Base-by-base conservation (phyloP, 2,329 filamentous ascomycete species). In the Ceratocystis harringtonii region DNA sequence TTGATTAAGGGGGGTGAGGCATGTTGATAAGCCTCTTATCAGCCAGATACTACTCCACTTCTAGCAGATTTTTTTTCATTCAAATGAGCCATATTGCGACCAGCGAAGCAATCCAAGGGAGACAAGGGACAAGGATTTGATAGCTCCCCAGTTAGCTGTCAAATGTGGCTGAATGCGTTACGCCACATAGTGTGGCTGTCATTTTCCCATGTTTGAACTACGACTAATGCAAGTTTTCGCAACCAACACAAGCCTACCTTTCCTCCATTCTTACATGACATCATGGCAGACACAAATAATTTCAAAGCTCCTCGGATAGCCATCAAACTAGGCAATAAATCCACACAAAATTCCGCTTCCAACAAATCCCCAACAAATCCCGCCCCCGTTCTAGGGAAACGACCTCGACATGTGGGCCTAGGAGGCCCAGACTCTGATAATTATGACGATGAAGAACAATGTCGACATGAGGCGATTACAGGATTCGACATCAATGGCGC, bases 281-380 rank as follows among this genome's bases (percentile, higher is more conserved):
- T 19, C 22, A 68, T 68, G 67, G 17, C 43, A 1, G 57, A 58
- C 19, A 32, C 62, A 30, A 41, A 12, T 12, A 44, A 62, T 30
- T 57, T 63, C 5, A 68, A 68, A 62, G 45, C 66, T 25, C 63
- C 67, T 5, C 68, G 68, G 4, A 69, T 69, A 36, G 67, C 68
- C 30, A 69, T 69, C 61, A 68, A 68, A 52, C 65, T 69, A 30
- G 63, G 63, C 61, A 45, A 43, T 5, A 67, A 67, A 48, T 22
- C 67, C 22, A 36, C 44, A n/a, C 57, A 25, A 64, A 61, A 64
- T 36, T 28, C 41, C 28, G 44, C 52, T 44, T 60, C 32, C 15
- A 60, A 63, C 36, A 55, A 60, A 52, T 32, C 45, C 19, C 8
- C 60, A 44, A 19, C 17, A 60, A 65, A 68, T 10, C 61, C 61